phyloP scores from a whole-genome alignment of 2,329 filamentous ascomycete genomes.

The Sporothrix pseudoabietina region DNA sequence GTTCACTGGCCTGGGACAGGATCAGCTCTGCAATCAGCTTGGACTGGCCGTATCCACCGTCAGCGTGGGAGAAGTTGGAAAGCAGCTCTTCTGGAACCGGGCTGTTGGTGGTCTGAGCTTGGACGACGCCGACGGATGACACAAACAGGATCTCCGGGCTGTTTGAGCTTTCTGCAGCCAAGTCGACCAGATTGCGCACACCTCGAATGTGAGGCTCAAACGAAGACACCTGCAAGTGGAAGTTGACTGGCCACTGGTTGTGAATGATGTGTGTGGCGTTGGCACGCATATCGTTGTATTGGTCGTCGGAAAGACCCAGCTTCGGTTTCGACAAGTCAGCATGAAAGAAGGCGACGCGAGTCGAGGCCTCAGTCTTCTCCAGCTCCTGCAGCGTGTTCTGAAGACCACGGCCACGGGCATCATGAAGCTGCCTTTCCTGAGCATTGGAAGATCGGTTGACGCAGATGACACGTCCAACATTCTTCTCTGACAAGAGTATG shows the following conservation, averaged over 20 bases:
- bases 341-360: neutral
- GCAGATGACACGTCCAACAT: neutral
- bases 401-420: neutral
- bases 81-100: neutral
- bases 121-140: neutral
- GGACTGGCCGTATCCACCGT: neutral
- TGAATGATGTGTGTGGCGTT: neutral
- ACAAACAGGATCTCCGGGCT: neutral
- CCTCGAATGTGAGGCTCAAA: neutral
- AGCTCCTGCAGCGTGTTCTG: neutral
- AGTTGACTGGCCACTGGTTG: conserved; percentile 2
- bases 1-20: neutral
- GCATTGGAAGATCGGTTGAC: neutral
- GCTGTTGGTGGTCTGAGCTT: neutral
- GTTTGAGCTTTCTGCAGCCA: neutral
- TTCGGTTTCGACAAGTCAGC: neutral
- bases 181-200: neutral
- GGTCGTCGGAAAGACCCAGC: neutral
- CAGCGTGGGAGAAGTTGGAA: neutral
- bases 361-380: neutral
- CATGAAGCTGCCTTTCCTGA: neutral
- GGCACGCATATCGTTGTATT: neutral
- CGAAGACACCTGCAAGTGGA: neutral
- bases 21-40: neutral
- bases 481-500: neutral